These are phyloP conservation scores for Elsinoe fawcettii DNA, from an alignment of 2,329 filamentous ascomycete genomes.

Conservation along the genomic window DNA sequence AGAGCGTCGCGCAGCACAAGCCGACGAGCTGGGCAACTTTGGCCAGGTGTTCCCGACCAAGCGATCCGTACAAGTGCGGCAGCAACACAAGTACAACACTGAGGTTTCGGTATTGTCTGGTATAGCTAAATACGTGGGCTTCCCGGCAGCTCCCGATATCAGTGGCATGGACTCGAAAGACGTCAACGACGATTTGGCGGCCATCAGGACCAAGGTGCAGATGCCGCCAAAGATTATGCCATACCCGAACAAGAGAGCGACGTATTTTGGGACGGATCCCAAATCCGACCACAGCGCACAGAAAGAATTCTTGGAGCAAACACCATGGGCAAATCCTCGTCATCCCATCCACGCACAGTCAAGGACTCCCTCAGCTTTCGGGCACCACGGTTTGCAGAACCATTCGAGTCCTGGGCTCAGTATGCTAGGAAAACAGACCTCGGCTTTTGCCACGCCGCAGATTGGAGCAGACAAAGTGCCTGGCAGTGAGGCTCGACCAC, in stretches of 20 bases:
- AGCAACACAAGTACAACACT: conserved; percentile 87
- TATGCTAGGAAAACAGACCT: conserved; percentile 15
- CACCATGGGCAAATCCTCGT: conserved; percentile 86
- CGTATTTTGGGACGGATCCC: conserved; percentile 9
- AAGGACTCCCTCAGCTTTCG: conserved; percentile 18
- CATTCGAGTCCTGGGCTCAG: conserved; percentile 12
- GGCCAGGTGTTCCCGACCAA: conserved; percentile 72
- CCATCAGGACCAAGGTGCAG: conserved; percentile 64
- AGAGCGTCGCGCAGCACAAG: conserved; percentile 70
- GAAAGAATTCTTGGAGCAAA: conserved; percentile 82
- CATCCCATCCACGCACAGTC: conserved; percentile 19
- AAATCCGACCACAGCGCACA: conserved; percentile 29
- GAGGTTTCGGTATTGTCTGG: conserved; percentile 89
- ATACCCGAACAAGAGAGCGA: conserved; percentile 12
- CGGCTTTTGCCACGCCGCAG: conserved; percentile 20
- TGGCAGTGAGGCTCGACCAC: conserved; percentile 4
- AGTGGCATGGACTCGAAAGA: conserved; percentile 62
- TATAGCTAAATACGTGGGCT: conserved; percentile 89
- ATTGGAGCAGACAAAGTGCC: conserved; percentile 8
- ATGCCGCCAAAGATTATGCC: conserved; percentile 8
- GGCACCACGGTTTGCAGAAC: conserved; percentile 15
- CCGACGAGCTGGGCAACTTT: conserved; percentile 73
- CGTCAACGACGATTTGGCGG: conserved; percentile 77
- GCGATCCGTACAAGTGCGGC: conserved; percentile 66
- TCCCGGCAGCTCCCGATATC: conserved; percentile 88